Evolutionary conservation across 129 eudicot genomes (phyloP).

Genomic region (Helichrysum umbraculigerum): DNA sequence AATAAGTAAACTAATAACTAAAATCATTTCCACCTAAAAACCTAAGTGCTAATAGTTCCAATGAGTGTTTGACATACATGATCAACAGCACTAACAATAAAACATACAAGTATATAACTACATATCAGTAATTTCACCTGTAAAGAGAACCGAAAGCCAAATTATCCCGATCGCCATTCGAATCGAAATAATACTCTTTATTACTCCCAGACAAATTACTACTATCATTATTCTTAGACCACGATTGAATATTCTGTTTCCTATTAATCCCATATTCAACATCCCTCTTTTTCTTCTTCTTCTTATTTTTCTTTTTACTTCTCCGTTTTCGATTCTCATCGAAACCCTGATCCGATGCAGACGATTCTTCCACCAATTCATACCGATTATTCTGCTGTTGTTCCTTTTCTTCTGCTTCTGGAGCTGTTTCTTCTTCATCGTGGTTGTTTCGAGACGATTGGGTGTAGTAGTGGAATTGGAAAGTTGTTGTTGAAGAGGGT

Average conservation of each 20-base stretch:
- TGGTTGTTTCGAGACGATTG: conserved; percentile 61
- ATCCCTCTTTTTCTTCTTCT: conserved; percentile 14
- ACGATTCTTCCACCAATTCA: conserved; percentile 65
- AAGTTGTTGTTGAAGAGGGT: conserved; percentile 9
- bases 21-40: too few relatives aligned
- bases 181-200: conserved; percentile 83
- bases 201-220: conserved; percentile 9
- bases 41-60: too few relatives aligned
- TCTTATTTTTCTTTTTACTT: conserved; percentile 36
- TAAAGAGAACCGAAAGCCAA: conserved; percentile 86
- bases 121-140: conserved; percentile 47
- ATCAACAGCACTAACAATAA: not conserved
- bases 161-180: conserved; percentile 90
- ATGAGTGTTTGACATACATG: too few relatives aligned
- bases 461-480: conserved; percentile 25
- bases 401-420: conserved; percentile 19
- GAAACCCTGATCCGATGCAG: conserved; percentile 42
- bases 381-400: conserved; percentile 31
- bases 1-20: too few relatives aligned
- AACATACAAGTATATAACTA: not conserved
- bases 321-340: conserved; percentile 38
- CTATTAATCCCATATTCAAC: conserved; percentile 40
- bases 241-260: conserved; percentile 54
- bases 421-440: conserved; percentile 30
- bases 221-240: conserved; percentile 42